Conservation (phyloP, 192 early-diverging fungal species). For the Coemansia sp. region DNA sequence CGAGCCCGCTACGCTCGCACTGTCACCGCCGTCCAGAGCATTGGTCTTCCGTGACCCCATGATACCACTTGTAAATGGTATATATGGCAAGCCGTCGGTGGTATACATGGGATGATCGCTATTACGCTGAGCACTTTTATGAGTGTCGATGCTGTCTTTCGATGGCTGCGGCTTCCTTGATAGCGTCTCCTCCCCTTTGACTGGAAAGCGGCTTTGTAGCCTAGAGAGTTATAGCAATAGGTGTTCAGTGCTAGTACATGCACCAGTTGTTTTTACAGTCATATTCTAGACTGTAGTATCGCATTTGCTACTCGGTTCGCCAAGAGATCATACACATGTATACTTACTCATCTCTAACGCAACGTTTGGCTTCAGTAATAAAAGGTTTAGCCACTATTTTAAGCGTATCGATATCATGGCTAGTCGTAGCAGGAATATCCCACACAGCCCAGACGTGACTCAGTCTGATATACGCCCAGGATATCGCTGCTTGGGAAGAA, state of each 20-base stretch:
- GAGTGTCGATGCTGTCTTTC: neutral
- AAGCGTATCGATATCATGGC: neutral
- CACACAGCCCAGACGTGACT: constrained; percentile 26
- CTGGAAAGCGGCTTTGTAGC: neutral
- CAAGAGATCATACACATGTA: neutral
- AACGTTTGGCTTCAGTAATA: neutral
- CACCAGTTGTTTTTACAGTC: neutral
- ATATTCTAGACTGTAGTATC: neutral
- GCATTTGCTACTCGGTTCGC: neutral
- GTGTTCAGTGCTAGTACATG: neutral
- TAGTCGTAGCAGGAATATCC: neutral
- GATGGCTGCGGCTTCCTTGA: neutral
- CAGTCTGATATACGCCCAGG: neutral
- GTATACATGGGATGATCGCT: neutral
- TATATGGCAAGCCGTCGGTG: neutral
- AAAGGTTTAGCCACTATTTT: neutral
- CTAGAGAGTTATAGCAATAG: neutral
- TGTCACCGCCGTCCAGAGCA: neutral
- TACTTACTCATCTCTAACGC: constrained; percentile 8
- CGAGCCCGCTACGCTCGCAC: neutral
- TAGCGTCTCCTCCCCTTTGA: neutral
- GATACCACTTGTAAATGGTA: neutral
- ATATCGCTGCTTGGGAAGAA: neutral
- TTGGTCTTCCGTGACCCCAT: neutral
- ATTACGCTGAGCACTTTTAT: neutral